Evolutionary conservation across 1,284 basidiomycete genomes (phyloP).

Genomic region (Bothia castanella): DNA sequence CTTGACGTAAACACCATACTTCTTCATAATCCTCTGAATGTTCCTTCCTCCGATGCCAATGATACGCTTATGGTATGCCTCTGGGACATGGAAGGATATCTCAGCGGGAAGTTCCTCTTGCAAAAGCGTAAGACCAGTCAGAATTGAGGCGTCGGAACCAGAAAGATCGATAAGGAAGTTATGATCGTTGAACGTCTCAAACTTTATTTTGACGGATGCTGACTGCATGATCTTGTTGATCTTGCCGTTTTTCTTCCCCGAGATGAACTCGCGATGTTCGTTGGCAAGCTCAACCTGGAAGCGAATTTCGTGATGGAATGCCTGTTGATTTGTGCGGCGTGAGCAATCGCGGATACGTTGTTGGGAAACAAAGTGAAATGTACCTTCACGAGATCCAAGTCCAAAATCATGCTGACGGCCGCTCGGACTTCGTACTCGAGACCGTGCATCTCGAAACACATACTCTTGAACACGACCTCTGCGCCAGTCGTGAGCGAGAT

Average conservation of each 20-base stretch:
- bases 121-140: conserved; percentile 85
- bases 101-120: conserved; percentile 99
- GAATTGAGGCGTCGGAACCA: conserved; percentile 75
- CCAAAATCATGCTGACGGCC: conserved; percentile 84
- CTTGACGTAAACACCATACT: conserved; percentile 98
- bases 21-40: conserved; percentile 99
- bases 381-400: conserved; percentile 89
- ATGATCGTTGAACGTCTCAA: conserved; percentile 98
- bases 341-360: neutral
- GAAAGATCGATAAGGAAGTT: conserved; percentile 97
- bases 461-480: conserved; percentile 95
- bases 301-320: conserved; percentile 94
- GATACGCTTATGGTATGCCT: conserved; percentile 98
- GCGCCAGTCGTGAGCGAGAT: conserved; percentile 87
- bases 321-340: conserved; percentile 39
- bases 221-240: conserved; percentile 99
- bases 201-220: conserved; percentile 96
- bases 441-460: conserved; percentile 98
- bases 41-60: conserved; percentile 98
- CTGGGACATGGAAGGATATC: conserved; percentile 98
- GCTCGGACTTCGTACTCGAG: conserved; percentile 88
- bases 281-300: conserved; percentile 99
- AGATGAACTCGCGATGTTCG: conserved; percentile 98
- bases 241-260: conserved; percentile 97
- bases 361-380: conserved; percentile 4